phyloP scores from a whole-genome alignment of 805 yeast genomes.

The Wickerhamomyces sydowiorum region DNA sequence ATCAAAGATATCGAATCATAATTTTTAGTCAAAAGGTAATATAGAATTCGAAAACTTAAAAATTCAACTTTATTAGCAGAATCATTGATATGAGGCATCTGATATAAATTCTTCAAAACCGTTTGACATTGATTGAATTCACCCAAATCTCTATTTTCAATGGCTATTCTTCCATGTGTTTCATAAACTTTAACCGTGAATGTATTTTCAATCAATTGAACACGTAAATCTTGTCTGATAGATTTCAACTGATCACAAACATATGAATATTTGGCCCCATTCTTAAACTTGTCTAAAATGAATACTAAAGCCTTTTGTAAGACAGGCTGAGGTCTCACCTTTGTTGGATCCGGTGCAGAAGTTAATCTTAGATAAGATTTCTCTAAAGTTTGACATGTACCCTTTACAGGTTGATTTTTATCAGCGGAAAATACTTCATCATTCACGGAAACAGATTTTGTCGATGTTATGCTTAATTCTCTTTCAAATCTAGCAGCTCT shows the following conservation, averaged over 20 bases:
- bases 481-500: conserved; percentile 32
- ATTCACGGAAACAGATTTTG: conserved; percentile 19
- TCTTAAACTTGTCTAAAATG: conserved; percentile 46
- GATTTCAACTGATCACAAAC: conserved; percentile 88
- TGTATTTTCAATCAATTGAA: conserved; percentile 75
- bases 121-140: conserved; percentile 95
- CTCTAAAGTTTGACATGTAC: conserved; percentile 61
- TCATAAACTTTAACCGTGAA: conserved; percentile 80
- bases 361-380: conserved; percentile 81
- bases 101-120: conserved; percentile 62
- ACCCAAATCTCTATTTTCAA: conserved; percentile 79
- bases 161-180: conserved; percentile 80
- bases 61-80: conserved; percentile 53
- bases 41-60: conserved; percentile 64
- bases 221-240: conserved; percentile 87
- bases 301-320: conserved; percentile 51
- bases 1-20: conserved; percentile 24
- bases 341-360: conserved; percentile 82
- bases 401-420: conserved; percentile 42
- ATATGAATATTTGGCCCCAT: conserved; percentile 60
- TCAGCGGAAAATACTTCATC: conserved; percentile 26
- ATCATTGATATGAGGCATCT: conserved; percentile 27
- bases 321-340: conserved; percentile 68
- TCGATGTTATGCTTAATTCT: conserved; percentile 10
- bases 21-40: conserved; percentile 70